A percentile compares a stretch with the other conserved stretches of the same genome.
phyloP scores from a whole-genome alignment of 345 rosid genomes.

The Boechera retrofracta region DNA sequence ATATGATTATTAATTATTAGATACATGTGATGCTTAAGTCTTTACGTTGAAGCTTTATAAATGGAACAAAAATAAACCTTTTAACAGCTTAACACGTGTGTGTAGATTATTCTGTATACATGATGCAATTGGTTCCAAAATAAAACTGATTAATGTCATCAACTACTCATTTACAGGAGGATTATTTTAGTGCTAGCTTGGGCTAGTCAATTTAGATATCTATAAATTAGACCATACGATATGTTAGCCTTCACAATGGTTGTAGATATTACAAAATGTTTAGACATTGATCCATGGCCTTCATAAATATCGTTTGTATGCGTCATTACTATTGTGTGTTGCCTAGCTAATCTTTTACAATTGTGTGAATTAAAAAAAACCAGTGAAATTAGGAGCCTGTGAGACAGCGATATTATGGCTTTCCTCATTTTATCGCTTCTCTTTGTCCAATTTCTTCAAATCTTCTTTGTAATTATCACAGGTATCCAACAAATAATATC shows the following conservation, averaged over 20 bases:
- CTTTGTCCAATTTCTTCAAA: not conserved
- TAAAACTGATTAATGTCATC: conserved; percentile 1
- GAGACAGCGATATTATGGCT: not conserved
- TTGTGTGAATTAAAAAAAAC: not conserved
- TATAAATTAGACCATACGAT: not conserved
- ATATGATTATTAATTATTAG: not conserved
- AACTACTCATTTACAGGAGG: not conserved
- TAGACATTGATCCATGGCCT: too few species aligned
- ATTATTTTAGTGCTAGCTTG: not conserved
- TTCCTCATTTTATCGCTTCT: not conserved
- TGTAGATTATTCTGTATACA: not conserved
- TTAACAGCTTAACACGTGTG: conserved; percentile 14
- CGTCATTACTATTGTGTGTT: not conserved
- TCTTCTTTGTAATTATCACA: conserved; percentile 19
- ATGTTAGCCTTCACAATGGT: not conserved
- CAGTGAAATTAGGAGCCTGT: conserved; percentile 4
- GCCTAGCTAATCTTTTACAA: not conserved
- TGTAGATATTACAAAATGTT: too few species aligned
- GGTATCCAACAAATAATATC: conserved; percentile 11
- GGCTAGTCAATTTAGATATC: not conserved
- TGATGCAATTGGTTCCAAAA: conserved; percentile 10
- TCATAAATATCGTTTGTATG: not conserved
- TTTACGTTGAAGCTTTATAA: conserved; percentile 20
- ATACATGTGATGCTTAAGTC: conserved; percentile 16
- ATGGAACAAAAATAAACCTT: conserved; percentile 12